These are phyloP conservation scores for Diaporthe amygdali DNA, from an alignment of 2,329 filamentous ascomycete species.

Conservation along the genomic window DNA sequence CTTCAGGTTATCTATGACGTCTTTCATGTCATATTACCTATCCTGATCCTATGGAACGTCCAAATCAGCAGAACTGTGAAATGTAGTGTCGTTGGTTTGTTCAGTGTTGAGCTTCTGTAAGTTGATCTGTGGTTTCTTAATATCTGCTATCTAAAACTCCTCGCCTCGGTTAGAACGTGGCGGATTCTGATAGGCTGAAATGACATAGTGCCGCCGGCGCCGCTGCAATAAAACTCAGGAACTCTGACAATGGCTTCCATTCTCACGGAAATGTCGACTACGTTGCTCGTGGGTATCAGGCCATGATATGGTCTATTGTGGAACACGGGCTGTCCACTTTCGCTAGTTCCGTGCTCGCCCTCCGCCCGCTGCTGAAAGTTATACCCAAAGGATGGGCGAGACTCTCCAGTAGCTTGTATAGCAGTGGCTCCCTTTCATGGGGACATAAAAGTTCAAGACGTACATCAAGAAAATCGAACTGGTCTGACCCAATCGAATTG, in stretches of 20 bases:
- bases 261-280: neutral
- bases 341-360: constrained; percentile 22
- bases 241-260: constrained; percentile 7
- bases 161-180: no score
- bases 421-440: neutral
- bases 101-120: constrained; percentile 24
- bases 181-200: neutral
- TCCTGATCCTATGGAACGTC: constrained; percentile 23
- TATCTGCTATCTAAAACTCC: neutral
- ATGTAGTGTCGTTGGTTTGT: constrained; percentile 17
- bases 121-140: neutral
- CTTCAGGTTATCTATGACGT: constrained; percentile 22
- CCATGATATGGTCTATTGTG: constrained; percentile 16
- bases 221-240: constrained; percentile 21
- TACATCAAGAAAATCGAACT: neutral
- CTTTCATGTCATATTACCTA: constrained; percentile 18
- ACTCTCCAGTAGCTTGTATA: neutral
- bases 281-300: constrained; percentile 18
- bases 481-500: neutral
- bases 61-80: constrained; percentile 17
- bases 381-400: neutral
- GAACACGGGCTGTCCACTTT: constrained; percentile 25
- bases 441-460: neutral
- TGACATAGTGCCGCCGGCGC: constrained; percentile 15
- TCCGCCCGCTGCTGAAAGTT: constrained; percentile 16